Conservation (phyloP, 177 flowering plant genomes). For the Vitis hybrid region DNA sequence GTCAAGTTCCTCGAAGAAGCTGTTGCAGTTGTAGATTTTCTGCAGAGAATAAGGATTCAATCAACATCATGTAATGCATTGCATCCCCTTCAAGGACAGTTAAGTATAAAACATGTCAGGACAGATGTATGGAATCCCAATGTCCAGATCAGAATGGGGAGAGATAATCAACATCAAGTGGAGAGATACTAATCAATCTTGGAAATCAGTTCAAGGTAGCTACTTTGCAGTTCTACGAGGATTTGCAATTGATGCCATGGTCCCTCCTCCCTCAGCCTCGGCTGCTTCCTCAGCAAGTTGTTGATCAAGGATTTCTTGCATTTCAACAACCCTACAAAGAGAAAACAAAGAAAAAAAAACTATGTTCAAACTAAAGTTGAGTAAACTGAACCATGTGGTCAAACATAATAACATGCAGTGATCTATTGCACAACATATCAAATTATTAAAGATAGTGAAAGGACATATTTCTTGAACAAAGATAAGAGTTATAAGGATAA, state of each 20-base stretch:
- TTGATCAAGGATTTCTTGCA: slow-evolving; percentile 97
- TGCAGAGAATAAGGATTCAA: slow-evolving; percentile 20
- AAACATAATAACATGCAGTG: background rate
- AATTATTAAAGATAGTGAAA: too few species aligned
- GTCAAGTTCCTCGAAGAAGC: slow-evolving; percentile 62
- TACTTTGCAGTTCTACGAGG: slow-evolving; percentile 88
- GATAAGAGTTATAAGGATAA: too few species aligned
- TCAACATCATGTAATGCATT: background rate
- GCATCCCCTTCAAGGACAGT: background rate
- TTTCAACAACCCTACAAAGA: slow-evolving; percentile 86
- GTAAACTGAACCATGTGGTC: background rate
- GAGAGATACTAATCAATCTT: background rate
- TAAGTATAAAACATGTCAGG: background rate
- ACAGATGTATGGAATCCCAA: background rate
- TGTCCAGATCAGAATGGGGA: background rate
- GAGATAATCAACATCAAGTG: background rate
- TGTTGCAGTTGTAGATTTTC: slow-evolving; percentile 55
- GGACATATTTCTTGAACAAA: too few species aligned
- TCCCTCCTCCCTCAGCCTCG: slow-evolving; percentile 95
- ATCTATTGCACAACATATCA: too few species aligned
- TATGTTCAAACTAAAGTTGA: too few species aligned
- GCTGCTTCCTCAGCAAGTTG: slow-evolving; percentile 97
- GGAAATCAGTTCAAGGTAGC: slow-evolving; percentile 3
- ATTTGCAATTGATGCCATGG: slow-evolving; percentile 64
- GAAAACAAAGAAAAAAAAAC: too few species aligned